phyloP scores from a whole-genome alignment of 2,329 filamentous ascomycete genomes.

The Claviceps sp. region DNA sequence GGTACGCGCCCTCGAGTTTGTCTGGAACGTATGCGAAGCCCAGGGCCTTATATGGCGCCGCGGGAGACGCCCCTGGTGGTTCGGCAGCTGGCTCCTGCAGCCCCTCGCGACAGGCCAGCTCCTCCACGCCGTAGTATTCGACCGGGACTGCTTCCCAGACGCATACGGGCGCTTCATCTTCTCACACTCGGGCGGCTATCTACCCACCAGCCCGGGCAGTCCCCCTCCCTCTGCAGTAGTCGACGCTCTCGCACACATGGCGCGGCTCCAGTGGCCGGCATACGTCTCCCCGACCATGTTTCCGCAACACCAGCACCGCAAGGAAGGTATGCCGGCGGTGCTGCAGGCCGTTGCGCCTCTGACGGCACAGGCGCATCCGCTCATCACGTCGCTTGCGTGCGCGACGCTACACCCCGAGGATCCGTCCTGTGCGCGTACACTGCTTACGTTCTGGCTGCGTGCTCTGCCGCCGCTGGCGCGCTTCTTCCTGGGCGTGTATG shows the following conservation, averaged over 20 bases:
- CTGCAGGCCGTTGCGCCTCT: constrained; percentile 63
- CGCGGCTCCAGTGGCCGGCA: constrained; percentile 69
- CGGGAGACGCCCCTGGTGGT: constrained; percentile 59
- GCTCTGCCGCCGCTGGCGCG: constrained; percentile 69
- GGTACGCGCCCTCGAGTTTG: constrained; percentile 72
- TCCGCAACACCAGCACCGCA: constrained; percentile 41
- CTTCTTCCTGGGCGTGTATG: constrained; percentile 64
- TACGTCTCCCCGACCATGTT: constrained; percentile 82
- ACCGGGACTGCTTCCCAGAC: constrained; percentile 58
- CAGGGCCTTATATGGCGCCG: constrained; percentile 54
- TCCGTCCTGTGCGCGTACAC: constrained; percentile 78
- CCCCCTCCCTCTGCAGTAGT: constrained; percentile 63
- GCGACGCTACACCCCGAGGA: constrained; percentile 78
- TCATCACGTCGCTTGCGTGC: constrained; percentile 75
- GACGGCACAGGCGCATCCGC: constrained; percentile 72
- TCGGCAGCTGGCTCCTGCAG: constrained; percentile 72
- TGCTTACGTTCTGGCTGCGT: constrained; percentile 73
- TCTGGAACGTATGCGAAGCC: constrained; percentile 71
- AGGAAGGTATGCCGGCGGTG: constrained; percentile 43
- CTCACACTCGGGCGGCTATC: constrained; percentile 64
- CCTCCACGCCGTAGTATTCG: constrained; percentile 63
- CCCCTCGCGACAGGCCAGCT: constrained; percentile 65
- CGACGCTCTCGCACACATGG: constrained; percentile 70
- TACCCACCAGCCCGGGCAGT: constrained; percentile 27
- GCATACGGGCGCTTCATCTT: constrained; percentile 43